phyloP scores from a whole-genome alignment of 2,329 filamentous ascomycete species.

The Periglandula ipomoeae region DNA sequence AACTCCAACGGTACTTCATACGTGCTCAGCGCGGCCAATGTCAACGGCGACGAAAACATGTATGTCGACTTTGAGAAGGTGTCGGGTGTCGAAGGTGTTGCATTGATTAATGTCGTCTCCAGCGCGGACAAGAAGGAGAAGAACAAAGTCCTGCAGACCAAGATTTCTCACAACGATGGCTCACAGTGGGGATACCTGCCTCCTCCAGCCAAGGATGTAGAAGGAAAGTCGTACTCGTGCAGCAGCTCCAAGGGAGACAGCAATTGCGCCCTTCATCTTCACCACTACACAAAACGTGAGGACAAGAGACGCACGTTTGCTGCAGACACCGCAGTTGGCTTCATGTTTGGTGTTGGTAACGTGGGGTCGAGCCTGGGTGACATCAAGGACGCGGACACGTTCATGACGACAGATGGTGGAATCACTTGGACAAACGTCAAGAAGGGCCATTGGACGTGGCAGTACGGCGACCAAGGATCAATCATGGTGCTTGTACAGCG shows the following conservation, averaged over 20 bases:
- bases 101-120: slow-evolving; percentile 73
- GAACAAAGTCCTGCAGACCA: slow-evolving; percentile 74
- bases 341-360: slow-evolving; percentile 89
- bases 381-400: slow-evolving; percentile 72
- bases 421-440: slow-evolving; percentile 78
- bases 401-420: slow-evolving; percentile 85
- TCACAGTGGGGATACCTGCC: slow-evolving; percentile 72
- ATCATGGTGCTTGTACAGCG: slow-evolving; percentile 82
- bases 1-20: slow-evolving; percentile 98
- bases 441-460: slow-evolving; percentile 86
- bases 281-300: slow-evolving; percentile 85
- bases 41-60: slow-evolving; percentile 68
- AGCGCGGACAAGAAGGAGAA: slow-evolving; percentile 69
- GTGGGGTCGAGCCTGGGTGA: slow-evolving; percentile 63
- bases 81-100: slow-evolving; percentile 81
- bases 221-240: slow-evolving; percentile 66
- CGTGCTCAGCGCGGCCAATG: slow-evolving; percentile 68
- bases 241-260: slow-evolving; percentile 46
- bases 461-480: slow-evolving; percentile 90
- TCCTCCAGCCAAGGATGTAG: slow-evolving; percentile 61
- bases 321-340: slow-evolving; percentile 75
- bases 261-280: slow-evolving; percentile 80
- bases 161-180: slow-evolving; percentile 95
- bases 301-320: slow-evolving; percentile 82
- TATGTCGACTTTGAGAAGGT: slow-evolving; percentile 98